Percentiles rank a stretch among this genome's conserved stretches.
These are phyloP conservation scores for Lasiosphaeria hispida DNA, from an alignment of 495 filamentous ascomycete genomes.

Conservation along the genomic window DNA sequence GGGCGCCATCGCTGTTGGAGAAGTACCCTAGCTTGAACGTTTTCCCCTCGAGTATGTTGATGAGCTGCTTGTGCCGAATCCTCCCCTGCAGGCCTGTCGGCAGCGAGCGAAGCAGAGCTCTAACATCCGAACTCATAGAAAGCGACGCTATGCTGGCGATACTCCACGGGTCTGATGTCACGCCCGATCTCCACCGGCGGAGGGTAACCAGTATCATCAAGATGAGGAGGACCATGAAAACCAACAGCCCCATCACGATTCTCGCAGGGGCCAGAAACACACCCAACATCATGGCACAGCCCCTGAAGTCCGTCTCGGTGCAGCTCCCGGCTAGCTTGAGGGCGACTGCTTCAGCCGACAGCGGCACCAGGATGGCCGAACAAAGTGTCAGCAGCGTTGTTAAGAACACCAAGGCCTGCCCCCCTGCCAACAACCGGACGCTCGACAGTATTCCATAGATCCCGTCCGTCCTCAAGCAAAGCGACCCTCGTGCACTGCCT, in stretches of 20 bases:
- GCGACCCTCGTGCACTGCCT: constrained; percentile 25
- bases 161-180: constrained; percentile 41
- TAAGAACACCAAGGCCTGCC: constrained; percentile 30
- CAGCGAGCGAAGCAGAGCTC: constrained; percentile 24
- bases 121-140: constrained; percentile 31
- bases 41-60: constrained; percentile 23
- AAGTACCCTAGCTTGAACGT: constrained; percentile 40
- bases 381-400: constrained; percentile 27
- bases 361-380: constrained; percentile 31
- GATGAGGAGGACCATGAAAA: constrained; percentile 27
- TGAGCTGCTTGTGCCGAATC: constrained; percentile 22
- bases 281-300: constrained; percentile 37
- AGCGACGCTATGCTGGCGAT: constrained; percentile 39
- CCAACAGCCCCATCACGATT: constrained; percentile 26
- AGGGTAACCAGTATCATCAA: constrained; percentile 26
- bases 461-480: constrained; percentile 30
- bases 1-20: constrained; percentile 24
- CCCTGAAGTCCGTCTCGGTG: constrained; percentile 20
- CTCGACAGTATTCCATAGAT: constrained; percentile 25
- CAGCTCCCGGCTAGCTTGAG: constrained; percentile 34
- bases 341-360: constrained; percentile 33
- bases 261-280: constrained; percentile 31
- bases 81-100: constrained; percentile 23
- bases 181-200: constrained; percentile 31
- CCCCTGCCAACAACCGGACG: constrained; percentile 24